Base-by-base conservation (phyloP, 116 monocot species). In the Iris pallida region DNA sequence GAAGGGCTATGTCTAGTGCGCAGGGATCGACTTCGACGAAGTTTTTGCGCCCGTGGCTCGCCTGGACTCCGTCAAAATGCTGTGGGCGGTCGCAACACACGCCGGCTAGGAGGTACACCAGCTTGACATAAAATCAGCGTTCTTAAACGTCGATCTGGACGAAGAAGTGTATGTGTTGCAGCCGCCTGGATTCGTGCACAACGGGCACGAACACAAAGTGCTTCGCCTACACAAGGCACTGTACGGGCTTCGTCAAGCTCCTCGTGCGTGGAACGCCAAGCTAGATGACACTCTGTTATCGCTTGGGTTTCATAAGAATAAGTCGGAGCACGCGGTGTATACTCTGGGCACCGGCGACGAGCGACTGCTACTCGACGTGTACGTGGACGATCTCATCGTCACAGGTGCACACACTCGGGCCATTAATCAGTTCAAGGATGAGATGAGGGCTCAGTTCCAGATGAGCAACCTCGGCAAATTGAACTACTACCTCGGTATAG, bases 331-430 rank as follows among this genome's bases (percentile, higher is more conserved):
- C 42, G 56, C 44, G 5, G 0, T 69, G 12, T 69, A 57, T 42
- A 30, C 18, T 8, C 20, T 20, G 44, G 8, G 12, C 4, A 15
- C 3, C 3, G 45, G 6, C 16, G 45, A 45, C 18, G 2, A 4
- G 5, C 5, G 60, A 2, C 4, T 58, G 4, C 5, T 69, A 1
- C 8, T 69, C 3, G 16, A 40, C 6, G 56, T 69, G 8, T 69
- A 69, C 19, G 69, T 69, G 8, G 56, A 69, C 41, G 69, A 69
- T 58, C 41, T 69, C 41, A 45, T 69, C 16, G 43, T 69, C 12
- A 69, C 69, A 2, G 56, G 69, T 12, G 5, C 11, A 14, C 11
- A 45, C 8, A 2, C 13, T 3, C 3, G 11, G 9, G 69, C 54
- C 4, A 45, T 69, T 42, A 15, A 44, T 16, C 1, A 8, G 13